Conservation (phyloP, 495 filamentous ascomycete genomes). For the Neurospora hispaniola region DNA sequence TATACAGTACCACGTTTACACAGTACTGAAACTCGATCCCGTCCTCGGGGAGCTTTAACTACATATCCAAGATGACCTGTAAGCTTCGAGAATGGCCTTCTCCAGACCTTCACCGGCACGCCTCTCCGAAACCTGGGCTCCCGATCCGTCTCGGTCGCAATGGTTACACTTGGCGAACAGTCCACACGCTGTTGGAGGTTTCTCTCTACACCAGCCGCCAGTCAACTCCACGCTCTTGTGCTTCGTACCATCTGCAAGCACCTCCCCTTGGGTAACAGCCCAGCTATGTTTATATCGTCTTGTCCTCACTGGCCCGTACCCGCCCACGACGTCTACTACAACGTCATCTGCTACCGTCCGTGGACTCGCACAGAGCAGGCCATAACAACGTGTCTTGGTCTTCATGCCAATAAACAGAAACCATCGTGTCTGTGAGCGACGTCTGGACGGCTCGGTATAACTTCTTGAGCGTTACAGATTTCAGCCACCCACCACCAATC, state of each 20-base stretch:
- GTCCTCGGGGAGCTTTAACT: background rate
- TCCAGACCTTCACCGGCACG: background rate
- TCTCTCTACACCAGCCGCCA: background rate
- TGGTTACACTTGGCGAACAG: background rate
- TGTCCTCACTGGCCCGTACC: background rate
- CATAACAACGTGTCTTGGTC: background rate
- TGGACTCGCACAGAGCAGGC: background rate
- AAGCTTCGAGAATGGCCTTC: background rate
- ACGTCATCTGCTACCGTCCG: background rate
- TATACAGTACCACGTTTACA: background rate
- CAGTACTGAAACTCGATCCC: background rate
- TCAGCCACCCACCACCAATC: background rate
- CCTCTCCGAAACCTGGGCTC: background rate
- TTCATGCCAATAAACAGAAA: background rate
- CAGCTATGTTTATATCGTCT: background rate
- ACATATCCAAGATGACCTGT: background rate
- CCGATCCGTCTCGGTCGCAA: background rate
- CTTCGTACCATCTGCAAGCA: background rate
- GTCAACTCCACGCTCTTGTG: background rate
- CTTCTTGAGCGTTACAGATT: slow-evolving; percentile 1
- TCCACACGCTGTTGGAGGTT: background rate
- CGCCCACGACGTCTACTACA: background rate
- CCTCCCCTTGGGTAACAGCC: background rate
- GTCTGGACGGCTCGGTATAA: background rate
- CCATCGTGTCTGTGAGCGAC: background rate